phyloP scores from a whole-genome alignment of 495 filamentous ascomycete genomes.

The Penicillium cataractarum region DNA sequence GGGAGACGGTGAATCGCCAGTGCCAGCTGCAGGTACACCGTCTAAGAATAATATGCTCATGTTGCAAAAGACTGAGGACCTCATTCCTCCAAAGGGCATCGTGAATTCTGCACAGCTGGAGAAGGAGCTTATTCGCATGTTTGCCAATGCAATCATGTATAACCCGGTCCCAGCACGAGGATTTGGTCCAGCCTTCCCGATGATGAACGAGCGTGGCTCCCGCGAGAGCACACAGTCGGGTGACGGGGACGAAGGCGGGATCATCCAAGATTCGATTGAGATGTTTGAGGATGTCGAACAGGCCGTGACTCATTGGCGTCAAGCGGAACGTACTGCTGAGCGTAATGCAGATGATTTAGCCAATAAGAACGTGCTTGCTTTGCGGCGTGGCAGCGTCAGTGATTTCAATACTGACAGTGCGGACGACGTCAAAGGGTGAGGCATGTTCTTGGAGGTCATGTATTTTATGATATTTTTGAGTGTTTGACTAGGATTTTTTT shows the following conservation, averaged over 20 bases:
- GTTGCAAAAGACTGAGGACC: slow-evolving; percentile 69
- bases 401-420: slow-evolving; percentile 48
- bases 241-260: slow-evolving; percentile 70
- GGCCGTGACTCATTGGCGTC: slow-evolving; percentile 60
- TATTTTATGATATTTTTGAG: slow-evolving; percentile 28
- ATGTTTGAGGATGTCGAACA: slow-evolving; percentile 82
- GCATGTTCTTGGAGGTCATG: slow-evolving; percentile 10
- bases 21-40: slow-evolving; percentile 36
- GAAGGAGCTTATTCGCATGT: slow-evolving; percentile 96
- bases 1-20: slow-evolving; percentile 49
- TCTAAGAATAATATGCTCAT: slow-evolving; percentile 47
- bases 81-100: slow-evolving; percentile 85
- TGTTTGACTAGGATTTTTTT: slow-evolving; percentile 23
- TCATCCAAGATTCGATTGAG: slow-evolving; percentile 78
- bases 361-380: slow-evolving; percentile 46
- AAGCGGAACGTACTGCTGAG: slow-evolving; percentile 60
- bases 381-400: slow-evolving; percentile 47
- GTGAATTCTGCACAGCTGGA: slow-evolving; percentile 95
- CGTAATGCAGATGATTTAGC: slow-evolving; percentile 46
- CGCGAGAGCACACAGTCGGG: slow-evolving; percentile 51
- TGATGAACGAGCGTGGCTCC: slow-evolving; percentile 41
- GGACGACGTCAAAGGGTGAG: slow-evolving; percentile 45
- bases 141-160: slow-evolving; percentile 97
- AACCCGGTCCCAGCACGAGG: slow-evolving; percentile 76
- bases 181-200: slow-evolving; percentile 63